Percentiles rank a stretch among this genome's conserved stretches.
These are phyloP conservation scores for Orbilia oligospora DNA, from an alignment of 2,329 filamentous ascomycete species.

Conservation along the genomic window DNA sequence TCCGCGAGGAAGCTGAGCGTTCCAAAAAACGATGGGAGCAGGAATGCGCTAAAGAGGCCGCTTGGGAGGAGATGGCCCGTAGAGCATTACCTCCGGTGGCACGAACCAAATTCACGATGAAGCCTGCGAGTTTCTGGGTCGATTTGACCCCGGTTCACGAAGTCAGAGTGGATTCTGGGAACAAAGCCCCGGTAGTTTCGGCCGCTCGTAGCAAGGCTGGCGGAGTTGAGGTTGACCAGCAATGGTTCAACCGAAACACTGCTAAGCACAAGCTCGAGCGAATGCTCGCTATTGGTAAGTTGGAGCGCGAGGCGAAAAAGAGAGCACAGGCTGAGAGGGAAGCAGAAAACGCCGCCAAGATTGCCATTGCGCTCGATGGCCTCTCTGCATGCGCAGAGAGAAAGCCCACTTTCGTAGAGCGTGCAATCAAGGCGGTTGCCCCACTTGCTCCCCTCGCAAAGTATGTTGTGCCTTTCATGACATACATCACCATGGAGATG, in stretches of 20 bases:
- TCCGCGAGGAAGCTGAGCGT: not conserved
- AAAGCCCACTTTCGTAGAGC: conserved; percentile 13
- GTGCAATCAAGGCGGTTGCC: conserved; percentile 1
- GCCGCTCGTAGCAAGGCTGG: not conserved
- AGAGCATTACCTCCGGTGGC: not conserved
- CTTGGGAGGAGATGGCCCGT: not conserved
- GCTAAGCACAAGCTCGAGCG: not conserved
- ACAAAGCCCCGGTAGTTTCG: not conserved
- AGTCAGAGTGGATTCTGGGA: not conserved
- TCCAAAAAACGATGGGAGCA: too few relatives aligned
- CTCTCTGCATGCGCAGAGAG: not conserved
- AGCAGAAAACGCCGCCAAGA: not conserved
- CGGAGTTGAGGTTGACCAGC: not conserved
- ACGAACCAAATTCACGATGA: not conserved
- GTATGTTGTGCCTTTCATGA: conserved; percentile 28
- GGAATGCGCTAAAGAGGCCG: not conserved
- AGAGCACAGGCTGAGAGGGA: not conserved
- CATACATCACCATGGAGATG: conserved; percentile 49
- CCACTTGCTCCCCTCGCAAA: not conserved
- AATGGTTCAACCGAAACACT: conserved; percentile 13
- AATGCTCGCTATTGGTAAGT: not conserved
- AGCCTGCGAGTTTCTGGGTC: not conserved
- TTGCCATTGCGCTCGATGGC: not conserved
- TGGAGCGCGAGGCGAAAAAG: not conserved
- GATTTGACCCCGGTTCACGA: not conserved